These are phyloP conservation scores for Saccharum officinarum DNA, from an alignment of 176 grass and related monocot genomes.

Conservation along the genomic window DNA sequence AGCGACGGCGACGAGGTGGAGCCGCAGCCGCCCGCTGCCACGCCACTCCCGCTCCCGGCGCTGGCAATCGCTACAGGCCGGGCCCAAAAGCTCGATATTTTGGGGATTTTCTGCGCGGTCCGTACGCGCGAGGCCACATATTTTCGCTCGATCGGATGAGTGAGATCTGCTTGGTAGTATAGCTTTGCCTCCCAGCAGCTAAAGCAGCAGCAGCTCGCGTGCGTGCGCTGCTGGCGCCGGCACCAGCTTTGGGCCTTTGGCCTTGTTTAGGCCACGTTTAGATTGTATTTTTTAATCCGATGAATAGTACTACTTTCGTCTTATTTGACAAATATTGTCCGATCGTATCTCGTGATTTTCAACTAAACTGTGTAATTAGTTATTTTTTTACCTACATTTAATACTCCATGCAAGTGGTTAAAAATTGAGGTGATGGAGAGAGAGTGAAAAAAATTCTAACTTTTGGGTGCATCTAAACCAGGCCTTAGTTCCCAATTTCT, in stretches of 20 bases:
- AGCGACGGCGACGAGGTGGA: neutral
- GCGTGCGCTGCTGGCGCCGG: slow-evolving; percentile 17
- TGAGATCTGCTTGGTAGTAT: neutral
- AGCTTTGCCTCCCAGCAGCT: neutral
- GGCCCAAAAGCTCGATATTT: neutral
- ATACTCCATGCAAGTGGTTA: too few relatives aligned
- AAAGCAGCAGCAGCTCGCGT: neutral
- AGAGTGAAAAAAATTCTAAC: too few relatives aligned
- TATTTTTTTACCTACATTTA: too few relatives aligned
- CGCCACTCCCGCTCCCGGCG: neutral
- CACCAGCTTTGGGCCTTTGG: neutral
- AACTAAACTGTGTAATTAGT: too few relatives aligned
- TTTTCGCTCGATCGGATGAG: neutral
- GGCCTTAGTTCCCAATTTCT: too few relatives aligned
- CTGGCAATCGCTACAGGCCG: neutral
- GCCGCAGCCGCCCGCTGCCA: neutral
- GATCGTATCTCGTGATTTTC: too few relatives aligned
- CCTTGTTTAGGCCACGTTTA: too few relatives aligned
- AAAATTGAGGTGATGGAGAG: too few relatives aligned
- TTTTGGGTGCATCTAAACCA: too few relatives aligned
- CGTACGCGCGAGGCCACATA: neutral
- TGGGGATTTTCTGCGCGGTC: neutral
- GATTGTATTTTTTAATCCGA: too few relatives aligned
- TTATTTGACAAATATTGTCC: too few relatives aligned
- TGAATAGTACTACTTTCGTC: too few relatives aligned